Base-by-base conservation (phyloP, 495 filamentous ascomycete genomes). In the Aspergillus taichungensis region DNA sequence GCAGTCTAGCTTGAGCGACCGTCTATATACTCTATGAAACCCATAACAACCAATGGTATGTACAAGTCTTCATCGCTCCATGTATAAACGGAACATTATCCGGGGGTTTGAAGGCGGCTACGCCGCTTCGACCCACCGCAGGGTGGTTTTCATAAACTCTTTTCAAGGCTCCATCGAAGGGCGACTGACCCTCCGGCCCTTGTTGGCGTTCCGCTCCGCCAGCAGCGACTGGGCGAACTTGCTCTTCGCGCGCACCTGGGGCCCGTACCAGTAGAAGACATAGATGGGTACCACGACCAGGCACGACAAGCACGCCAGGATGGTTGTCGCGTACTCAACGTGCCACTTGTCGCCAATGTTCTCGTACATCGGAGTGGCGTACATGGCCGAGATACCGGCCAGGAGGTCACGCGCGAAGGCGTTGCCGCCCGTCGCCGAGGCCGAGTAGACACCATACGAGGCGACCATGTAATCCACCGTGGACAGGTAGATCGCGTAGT, bases 391-490 rank as follows among this genome's bases (percentile, higher is more conserved):
- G 11, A 71, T 57, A 54, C 69, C 69, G 34, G 66, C 66, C 8
- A 72, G 57, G n/a, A 72, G 61, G 49, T 71, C 69, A 42, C 69
- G 62, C 6, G 63, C 63, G 36, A 71, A 64, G 6, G 72, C 80
- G 46, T 84, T 83, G 8, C 80, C 80, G 33, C 84, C 84, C 6
- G 82, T 85, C 0, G 84, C 84, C 0, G 84, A 87, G 4, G 84
- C 81, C 3, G 82, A 79, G 60, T 86, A 88, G 4, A 79, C 79
- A 6, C 84, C 84, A 54, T 88, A 88, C 1, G 82, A 72, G 38
- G 75, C 78, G 42, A 88, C 77, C 83, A 87, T 87, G 61, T 88
- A 88, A 46, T 88, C 84, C 45, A 88, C 83, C 0, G 84, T 83
- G 8, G 81, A 82, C 68, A 87, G 80, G 60, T 84, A 84, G 47